Evolutionary conservation across 2,329 filamentous ascomycete species (phyloP).

Genomic region (Pyrenophora teres): DNA sequence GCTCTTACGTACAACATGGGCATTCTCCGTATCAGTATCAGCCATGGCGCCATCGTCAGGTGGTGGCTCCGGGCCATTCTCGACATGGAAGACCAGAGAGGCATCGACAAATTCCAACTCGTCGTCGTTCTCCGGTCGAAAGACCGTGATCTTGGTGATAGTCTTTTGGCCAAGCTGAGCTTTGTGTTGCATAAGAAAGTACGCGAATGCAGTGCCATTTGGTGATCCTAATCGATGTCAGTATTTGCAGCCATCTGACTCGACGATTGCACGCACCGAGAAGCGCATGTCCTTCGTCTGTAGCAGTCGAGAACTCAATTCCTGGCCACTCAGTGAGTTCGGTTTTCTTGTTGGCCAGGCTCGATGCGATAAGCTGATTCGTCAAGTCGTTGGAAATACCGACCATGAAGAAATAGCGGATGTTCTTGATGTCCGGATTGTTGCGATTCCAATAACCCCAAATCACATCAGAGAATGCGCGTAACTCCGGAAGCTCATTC

Average conservation of each 20-base stretch:
- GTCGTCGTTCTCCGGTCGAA: constrained; percentile 16
- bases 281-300: constrained; percentile 23
- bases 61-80: constrained; percentile 2
- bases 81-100: constrained; percentile 20
- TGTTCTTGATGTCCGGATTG: constrained; percentile 16
- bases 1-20: background rate
- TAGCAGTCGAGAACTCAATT: constrained; percentile 10
- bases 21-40: background rate
- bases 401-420: constrained; percentile 26
- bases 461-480: constrained; percentile 23
- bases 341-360: constrained; percentile 6
- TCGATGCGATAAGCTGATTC: constrained; percentile 19
- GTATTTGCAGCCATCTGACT: background rate
- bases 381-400: constrained; percentile 25
- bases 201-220: constrained; percentile 29
- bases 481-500: constrained; percentile 20
- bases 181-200: constrained; percentile 30
- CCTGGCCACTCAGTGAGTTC: constrained; percentile 25
- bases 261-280: constrained; percentile 9
- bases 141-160: constrained; percentile 19
- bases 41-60: background rate
- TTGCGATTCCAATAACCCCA: constrained; percentile 27
- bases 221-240: constrained; percentile 15
- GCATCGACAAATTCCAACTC: constrained; percentile 20
- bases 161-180: constrained; percentile 22